These are phyloP conservation scores for Trichoderma sp. DNA, from an alignment of 2,329 filamentous ascomycete species.

Conservation along the genomic window DNA sequence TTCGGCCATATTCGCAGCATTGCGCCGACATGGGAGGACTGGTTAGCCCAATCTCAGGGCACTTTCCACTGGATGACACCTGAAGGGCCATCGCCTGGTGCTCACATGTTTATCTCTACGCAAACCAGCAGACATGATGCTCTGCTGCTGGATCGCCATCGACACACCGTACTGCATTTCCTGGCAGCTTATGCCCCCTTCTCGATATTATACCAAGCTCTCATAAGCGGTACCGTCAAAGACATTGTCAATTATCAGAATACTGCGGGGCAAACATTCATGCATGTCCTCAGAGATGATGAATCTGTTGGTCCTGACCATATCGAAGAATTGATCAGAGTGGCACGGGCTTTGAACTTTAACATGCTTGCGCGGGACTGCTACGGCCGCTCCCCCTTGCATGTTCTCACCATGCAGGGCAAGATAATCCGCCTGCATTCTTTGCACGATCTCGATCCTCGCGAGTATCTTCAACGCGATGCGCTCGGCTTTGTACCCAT, in stretches of 20 bases:
- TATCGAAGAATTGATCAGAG: background rate
- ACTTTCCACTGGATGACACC: slow-evolving; percentile 27
- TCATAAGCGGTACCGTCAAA: slow-evolving; percentile 23
- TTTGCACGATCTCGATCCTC: slow-evolving; percentile 34
- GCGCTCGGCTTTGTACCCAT: slow-evolving; percentile 43
- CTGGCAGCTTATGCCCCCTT: slow-evolving; percentile 37
- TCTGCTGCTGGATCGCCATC: slow-evolving; percentile 39
- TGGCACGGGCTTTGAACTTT: slow-evolving; percentile 25
- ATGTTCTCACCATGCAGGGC: slow-evolving; percentile 34
- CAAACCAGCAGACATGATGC: slow-evolving; percentile 20
- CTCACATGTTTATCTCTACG: slow-evolving; percentile 20
- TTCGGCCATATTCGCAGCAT: background rate
- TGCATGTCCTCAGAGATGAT: slow-evolving; percentile 38
- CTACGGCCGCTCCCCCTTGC: slow-evolving; percentile 54
- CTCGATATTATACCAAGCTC: slow-evolving; percentile 31
- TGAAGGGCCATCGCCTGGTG: slow-evolving; percentile 26
- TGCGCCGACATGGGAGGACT: background rate
- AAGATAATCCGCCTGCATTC: slow-evolving; percentile 32
- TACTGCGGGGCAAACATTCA: slow-evolving; percentile 47
- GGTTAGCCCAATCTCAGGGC: background rate
- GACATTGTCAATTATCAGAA: slow-evolving; percentile 35
- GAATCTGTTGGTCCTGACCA: slow-evolving; percentile 31
- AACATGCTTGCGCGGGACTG: slow-evolving; percentile 41
- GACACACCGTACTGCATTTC: slow-evolving; percentile 48
- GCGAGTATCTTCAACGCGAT: slow-evolving; percentile 42